Evolutionary conservation across 495 filamentous ascomycete genomes (phyloP).

Genomic region (Sporormia fimetaria): DNA sequence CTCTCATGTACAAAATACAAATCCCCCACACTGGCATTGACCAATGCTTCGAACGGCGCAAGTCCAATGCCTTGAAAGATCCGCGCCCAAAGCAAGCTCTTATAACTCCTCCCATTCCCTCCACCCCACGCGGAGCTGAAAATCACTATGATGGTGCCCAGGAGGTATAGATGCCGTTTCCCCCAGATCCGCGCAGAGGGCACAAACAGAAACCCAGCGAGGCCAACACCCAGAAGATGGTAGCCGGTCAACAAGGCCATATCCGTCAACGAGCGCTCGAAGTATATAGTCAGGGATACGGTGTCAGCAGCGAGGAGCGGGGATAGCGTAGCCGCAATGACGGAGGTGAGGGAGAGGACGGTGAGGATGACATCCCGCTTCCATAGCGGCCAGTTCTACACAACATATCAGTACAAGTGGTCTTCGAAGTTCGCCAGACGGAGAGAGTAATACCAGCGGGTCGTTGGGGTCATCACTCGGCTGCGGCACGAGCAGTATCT

Average conservation of each 20-base stretch:
- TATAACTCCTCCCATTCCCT: slow-evolving; percentile 51
- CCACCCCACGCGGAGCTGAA: slow-evolving; percentile 69
- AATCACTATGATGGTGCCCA: slow-evolving; percentile 66
- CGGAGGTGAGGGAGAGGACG: slow-evolving; percentile 64
- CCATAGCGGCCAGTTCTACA: slow-evolving; percentile 86
- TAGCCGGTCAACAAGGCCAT: slow-evolving; percentile 80
- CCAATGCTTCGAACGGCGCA: slow-evolving; percentile 37
- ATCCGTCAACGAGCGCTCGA: slow-evolving; percentile 49
- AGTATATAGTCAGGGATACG: slow-evolving; percentile 52
- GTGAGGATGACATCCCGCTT: slow-evolving; percentile 69
- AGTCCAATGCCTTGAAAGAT: slow-evolving; percentile 37
- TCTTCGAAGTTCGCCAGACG: background rate
- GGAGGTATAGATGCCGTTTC: slow-evolving; percentile 74
- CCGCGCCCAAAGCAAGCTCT: slow-evolving; percentile 57
- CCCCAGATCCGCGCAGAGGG: slow-evolving; percentile 85
- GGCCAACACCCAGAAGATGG: slow-evolving; percentile 71
- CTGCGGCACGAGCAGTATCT: slow-evolving; percentile 35
- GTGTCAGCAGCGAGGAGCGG: slow-evolving; percentile 85
- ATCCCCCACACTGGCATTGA: slow-evolving; percentile 36
- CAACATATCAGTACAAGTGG: background rate
- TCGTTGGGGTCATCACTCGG: slow-evolving; percentile 34
- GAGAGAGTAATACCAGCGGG: slow-evolving; percentile 49
- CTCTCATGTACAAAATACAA: slow-evolving; percentile 45
- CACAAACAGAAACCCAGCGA: slow-evolving; percentile 72
- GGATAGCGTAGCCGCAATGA: slow-evolving; percentile 68